Evolutionary conservation across 208 protist genomes (phyloP), one percentile per base, ranked within the genome.

Genomic region (Dictyostelium gargantuum): DNA sequence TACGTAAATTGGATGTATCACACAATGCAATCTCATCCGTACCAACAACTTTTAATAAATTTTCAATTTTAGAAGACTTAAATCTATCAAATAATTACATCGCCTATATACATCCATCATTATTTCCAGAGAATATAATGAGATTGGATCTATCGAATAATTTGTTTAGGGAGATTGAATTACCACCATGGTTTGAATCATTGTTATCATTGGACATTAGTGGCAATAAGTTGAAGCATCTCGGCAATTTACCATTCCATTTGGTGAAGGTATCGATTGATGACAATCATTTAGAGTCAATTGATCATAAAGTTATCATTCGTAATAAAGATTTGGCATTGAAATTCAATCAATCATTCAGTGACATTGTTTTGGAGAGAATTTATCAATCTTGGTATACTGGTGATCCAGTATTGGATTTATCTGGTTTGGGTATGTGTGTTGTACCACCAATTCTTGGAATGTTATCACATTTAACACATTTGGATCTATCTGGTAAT

Each of bases 1-100:
- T 96, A 2, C 35, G 74, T 23, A 94, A 94, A 77, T 29, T 96
- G 19, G 91, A 94, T 40, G 73, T 96, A 5, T 52, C 73, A 21
- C 11, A 85, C 40, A 95, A 96, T 32, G 29, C 40, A n/a, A 91
- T 94, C 17, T 58, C 61, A 0, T 58, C 80, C 6, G 13, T 96
- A 23, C 93, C 93, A 35, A 80, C 52, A 1, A 82, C 91, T 23
- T 54, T 95, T 11, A 80, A 76, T 72, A 70, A 92, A 56, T 42
- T 96, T n/a, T 40, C 38, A 23, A 74, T 54, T 10, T 35, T 96
- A 0, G 70, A 94, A 38, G 54, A 61, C 46, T 79, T 96, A 56
- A 94, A 94, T 44, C 58, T 91, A 10, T 66, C 66, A 21, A 42
- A 84, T 74, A 96, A 96, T 68, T n/a, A 72, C 8, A 38, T 89